Evolutionary conservation across 23 red algal species (phyloP), one percentile per base, ranked within the genome.

Genomic region (Gracilaria caudata): DNA sequence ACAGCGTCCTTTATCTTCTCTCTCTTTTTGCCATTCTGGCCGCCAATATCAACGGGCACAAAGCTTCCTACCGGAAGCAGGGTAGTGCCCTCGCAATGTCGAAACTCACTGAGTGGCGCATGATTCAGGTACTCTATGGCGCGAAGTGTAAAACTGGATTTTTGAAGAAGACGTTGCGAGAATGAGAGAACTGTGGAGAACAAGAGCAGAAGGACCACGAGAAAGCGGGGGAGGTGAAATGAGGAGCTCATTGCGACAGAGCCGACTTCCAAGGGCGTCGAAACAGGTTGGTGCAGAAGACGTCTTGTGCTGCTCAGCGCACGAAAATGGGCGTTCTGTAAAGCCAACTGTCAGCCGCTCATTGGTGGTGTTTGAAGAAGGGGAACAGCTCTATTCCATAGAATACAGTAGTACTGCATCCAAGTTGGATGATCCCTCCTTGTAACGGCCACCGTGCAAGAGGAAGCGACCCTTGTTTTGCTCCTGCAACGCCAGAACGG

Each of bases 1-100:
- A 79, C 81, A n/a, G 81, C 81, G n/a, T 70, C 45, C 25, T 73
- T 55, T 6, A 85, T 85, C 32, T 40, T 36, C 38, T 85, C 59
- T 17, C 81, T 32, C 73, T 70, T 64, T 14, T 21, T 34, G 7
- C 65, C 65, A 34, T 71, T 71, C 19, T 39, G 4, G 32, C 65
- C 65, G 32, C 26, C 37, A 5, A 41, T 34, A 41, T 36, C 37
- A 26, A 38, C 17, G 7, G 65, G 32, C 1, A 19, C 34, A 71
- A 71, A 71, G 26, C 65, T 71, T 38, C 65, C 65, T 0, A 41
- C 14, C 35, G 65, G 65, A 41, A 71, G 32, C 7, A 41, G 19
- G 10, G 65, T 71, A 34, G 20, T 16, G 65, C 65, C 65, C 16
- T 36, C 11, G 20, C 65, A 71, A 39, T 71, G 65, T 41, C 17